A percentile compares a stretch with the other conserved stretches of the same genome.
These are phyloP conservation scores for Pleurozium schreberi DNA, from an alignment of 225 moss, liverwort and hornwort genomes.

Conservation along the genomic window DNA sequence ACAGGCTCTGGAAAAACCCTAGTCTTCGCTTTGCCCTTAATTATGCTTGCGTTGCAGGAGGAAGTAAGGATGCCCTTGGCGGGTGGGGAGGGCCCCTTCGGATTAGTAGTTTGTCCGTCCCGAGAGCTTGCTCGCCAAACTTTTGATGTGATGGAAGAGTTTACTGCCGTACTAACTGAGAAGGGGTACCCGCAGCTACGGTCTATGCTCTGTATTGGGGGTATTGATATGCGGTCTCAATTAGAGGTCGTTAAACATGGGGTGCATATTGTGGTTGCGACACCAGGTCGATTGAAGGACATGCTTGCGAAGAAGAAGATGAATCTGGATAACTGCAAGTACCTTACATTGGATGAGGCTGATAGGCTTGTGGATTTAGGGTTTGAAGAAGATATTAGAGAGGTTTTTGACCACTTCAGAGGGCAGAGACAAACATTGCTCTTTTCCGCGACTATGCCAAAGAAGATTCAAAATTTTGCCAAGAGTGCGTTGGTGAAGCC, in stretches of 20 bases:
- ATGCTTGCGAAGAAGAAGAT: conserved; percentile 46
- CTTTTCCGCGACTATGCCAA: conserved; percentile 48
- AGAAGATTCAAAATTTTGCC: conserved; percentile 40
- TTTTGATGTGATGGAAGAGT: conserved; percentile 42
- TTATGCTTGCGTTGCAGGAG: conserved; percentile 43
- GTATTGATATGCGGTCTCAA: conserved; percentile 45
- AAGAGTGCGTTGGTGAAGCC: conserved; percentile 42
- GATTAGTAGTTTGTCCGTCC: conserved; percentile 42
- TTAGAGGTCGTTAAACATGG: conserved; percentile 34
- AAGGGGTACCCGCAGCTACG: conserved; percentile 24
- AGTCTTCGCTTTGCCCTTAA: conserved; percentile 36
- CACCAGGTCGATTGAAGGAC: conserved; percentile 42
- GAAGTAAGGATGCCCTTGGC: conserved; percentile 17
- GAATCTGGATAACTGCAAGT: conserved; percentile 36
- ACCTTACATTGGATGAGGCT: conserved; percentile 35
- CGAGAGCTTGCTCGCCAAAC: conserved; percentile 46
- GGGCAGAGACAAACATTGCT: conserved; percentile 38
- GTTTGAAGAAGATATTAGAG: conserved; percentile 40
- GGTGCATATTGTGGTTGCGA: conserved; percentile 47
- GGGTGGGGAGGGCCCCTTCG: conserved; percentile 34
- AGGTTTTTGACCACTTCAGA: conserved; percentile 36
- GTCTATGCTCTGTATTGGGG: conserved; percentile 45
- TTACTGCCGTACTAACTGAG: conserved; percentile 17
- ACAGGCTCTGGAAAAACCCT: conserved; percentile 45
- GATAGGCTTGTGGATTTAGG: conserved; percentile 42